Base-by-base conservation (phyloP, 495 filamentous ascomycete species). In the Rhizodiscina lignyota region DNA sequence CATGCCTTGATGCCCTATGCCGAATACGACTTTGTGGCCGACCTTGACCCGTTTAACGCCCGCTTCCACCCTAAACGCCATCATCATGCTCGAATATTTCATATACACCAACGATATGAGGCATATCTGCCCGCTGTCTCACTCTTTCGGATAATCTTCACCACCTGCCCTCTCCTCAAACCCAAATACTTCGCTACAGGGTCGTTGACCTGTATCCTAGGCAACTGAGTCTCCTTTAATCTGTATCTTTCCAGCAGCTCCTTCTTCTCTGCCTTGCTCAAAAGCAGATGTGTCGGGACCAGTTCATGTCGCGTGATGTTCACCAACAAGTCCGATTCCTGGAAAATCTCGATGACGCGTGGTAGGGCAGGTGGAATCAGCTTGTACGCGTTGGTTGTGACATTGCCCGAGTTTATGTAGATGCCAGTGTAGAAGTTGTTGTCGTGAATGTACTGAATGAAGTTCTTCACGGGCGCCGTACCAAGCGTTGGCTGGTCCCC, bases 241-340 rank as follows among this genome's bases (percentile, higher is more conserved):
- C 89, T 68, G 59, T 97, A 97, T 34, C 89, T 66, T 58, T 83
- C 70, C 38, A 97, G 60, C 45, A 97, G 59, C 24, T 70, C 68
- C 36, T 55, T 63, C 68, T 93, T 94, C 67, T 97, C 91, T 49
- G 89, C 84, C 28, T 73, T 68, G 50, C 79, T 87, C 28, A 97
- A 68, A 33, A 96, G 62, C 15, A 94, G 73, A 52, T 97, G 89
- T 51, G 81, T 87, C 20, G 89, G 89, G 13, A 97, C 89, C 12
- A 97, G 72, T 59, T 96, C 85, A 61, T 97, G 89, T 51, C 84
- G 83, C 18, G 87, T 96, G 56, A 97, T 97, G 59, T 97, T 97
- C 51, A 96, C 85, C 30, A 97, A 67, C 49, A 97, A 59, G 59
- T 97, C 86, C 59, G 84, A 76, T 61, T 97, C 91, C 40, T 85